Base-by-base conservation (phyloP, 345 rosid genomes). In the Hevea brasiliensis region DNA sequence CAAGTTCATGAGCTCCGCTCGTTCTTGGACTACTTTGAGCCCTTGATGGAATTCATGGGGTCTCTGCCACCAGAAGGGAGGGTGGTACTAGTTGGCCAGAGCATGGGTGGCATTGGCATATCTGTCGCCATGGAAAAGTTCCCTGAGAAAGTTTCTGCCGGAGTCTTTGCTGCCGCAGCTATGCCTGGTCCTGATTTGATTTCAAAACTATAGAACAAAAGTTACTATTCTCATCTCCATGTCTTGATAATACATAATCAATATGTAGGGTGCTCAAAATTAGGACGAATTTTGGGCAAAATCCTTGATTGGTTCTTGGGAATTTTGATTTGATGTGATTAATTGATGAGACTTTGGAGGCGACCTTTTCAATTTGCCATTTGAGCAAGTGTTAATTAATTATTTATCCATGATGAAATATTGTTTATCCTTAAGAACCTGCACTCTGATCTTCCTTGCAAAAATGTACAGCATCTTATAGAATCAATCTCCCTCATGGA, bases 401-500 rank as follows among this genome's bases (percentile, higher is more conserved):
- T 2, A 44, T 2, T n/a, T n/a, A n/a, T n/a, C n/a, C n/a, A n/a
- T n/a, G n/a, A n/a, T n/a, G n/a, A n/a, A n/a, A n/a, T n/a, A n/a
- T n/a, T n/a, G n/a, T n/a, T n/a, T n/a, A n/a, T n/a, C n/a, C n/a
- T n/a, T n/a, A n/a, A n/a, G n/a, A n/a, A 45, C 51, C 17, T 47
- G 15, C 13, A 47, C 15, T n/a, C n/a, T 12, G 13, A 12, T 0
- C 15, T 11, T 10, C 42, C 10, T 41, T 2, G 7, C 11, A 20
- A 37, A 15, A 61, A 5, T 11, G 6, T 32, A 14, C 56, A 82
- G 87, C 55, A 18, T 9, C 0, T 4, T 7, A 56, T 71, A 26
- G 56, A 63, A 58, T 0, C 51, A 44, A 82, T 67, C 47, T 67
- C 82, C 0, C 3, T 0, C n/a, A 76, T 83, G 84, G 88, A 80